A percentile compares a stretch with the other conserved stretches of the same genome.
These are phyloP conservation scores for Exophiala aquamarina DNA, from an alignment of 2,329 filamentous ascomycete genomes.

Conservation along the genomic window DNA sequence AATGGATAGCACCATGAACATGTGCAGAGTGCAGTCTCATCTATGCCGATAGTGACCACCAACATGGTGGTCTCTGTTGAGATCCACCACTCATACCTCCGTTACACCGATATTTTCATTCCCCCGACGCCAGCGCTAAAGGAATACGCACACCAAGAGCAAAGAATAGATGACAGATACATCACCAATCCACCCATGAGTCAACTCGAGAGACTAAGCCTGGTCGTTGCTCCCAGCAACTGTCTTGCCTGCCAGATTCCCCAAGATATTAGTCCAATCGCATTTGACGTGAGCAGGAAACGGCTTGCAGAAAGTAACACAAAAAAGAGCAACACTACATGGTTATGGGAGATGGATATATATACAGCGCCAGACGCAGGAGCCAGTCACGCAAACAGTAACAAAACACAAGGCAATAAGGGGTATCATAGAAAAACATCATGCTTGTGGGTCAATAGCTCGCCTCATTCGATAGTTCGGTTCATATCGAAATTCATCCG, in stretches of 20 bases:
- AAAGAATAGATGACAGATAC: not conserved
- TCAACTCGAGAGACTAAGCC: conserved; percentile 8
- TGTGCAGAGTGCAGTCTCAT: no score
- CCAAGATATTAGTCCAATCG: conserved; percentile 21
- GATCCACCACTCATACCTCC: no score
- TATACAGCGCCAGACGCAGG: conserved; percentile 2
- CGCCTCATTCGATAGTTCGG: conserved; percentile 74
- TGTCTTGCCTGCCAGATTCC: conserved; percentile 19
- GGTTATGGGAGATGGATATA: not conserved
- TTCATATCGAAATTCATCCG: conserved; percentile 79
- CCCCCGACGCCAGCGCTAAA: conserved; percentile 7
- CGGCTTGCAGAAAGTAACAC: not conserved
- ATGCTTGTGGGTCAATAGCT: conserved; percentile 31
- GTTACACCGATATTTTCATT: no score
- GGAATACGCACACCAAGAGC: no score
- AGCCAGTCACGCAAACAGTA: not conserved
- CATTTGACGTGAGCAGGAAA: conserved; percentile 3
- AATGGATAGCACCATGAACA: no score
- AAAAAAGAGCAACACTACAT: not conserved
- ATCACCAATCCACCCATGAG: conserved; percentile 22
- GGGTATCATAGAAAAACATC: conserved; percentile 24
- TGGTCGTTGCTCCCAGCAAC: conserved; percentile 18
- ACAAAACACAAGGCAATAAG: not conserved
- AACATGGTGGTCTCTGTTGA: no score
- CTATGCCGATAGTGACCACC: no score